Evolutionary conservation across 2,329 filamentous ascomycete species (phyloP), one percentile per base, ranked within the genome.

Genomic region (Trichothecium roseum): DNA sequence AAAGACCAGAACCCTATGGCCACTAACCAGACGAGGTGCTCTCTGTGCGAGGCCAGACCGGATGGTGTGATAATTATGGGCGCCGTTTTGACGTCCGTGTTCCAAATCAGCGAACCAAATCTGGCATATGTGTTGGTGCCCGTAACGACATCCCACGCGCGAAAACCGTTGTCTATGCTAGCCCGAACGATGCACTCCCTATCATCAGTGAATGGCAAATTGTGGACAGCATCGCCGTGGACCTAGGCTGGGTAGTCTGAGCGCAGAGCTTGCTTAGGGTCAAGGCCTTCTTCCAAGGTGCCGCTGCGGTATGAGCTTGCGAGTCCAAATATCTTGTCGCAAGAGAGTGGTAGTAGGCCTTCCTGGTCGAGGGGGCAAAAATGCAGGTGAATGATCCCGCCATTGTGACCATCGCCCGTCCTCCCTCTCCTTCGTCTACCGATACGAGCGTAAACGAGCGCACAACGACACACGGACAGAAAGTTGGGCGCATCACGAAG

Each of bases 91-190:
- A 80, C 63, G 45, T 72, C 78, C 44, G 63, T 69, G 53, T 95
- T 95, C 47, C 79, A 81, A 28, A 95, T 69, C 18, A 78, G 69
- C 1, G 88, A 84, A 0, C 87, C 87, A 51, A 95, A 96, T 54
- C 81, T 88, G 0, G 83, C 84, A 5, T 95, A 73, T 1, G 84
- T 93, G 55, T 96, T 95, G 14, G 81, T 81, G 3, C 87, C 86
- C 0, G 76, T 84, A 1, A 68, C 68, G 2, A 83, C 75, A 52
- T 94, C 74, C 89, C 89, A 96, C 2, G 95, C 84, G 4, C 88
- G 74, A 42, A 96, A 80, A 8, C 81, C 75, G 33, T 84, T 71
- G 53, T 96, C 91, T 39, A 93, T 82, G 0, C 87, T 88, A 2
- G 84, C 73, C 1, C 83, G 86, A 10, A 95, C 68, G 14, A 96